Evolutionary conservation across 1,284 basidiomycete species (phyloP).

Genomic region (Rugosomyces carneus): DNA sequence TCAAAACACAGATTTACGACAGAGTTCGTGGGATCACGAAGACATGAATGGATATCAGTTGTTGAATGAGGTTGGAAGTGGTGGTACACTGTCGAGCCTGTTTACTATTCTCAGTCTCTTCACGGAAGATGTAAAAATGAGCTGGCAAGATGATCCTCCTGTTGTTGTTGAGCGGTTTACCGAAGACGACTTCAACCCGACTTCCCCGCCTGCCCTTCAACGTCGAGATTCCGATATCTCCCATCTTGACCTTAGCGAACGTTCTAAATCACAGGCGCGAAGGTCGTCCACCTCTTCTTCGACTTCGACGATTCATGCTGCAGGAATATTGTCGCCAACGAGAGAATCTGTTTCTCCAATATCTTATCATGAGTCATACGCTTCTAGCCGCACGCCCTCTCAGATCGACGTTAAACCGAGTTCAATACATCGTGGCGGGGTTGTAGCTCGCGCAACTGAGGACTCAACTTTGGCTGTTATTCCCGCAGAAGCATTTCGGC

Average conservation of each 20-base stretch:
- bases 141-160: constrained; percentile 70
- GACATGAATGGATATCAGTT: constrained; percentile 91
- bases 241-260: constrained; percentile 44
- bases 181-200: constrained; percentile 11
- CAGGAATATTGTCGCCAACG: constrained; percentile 26
- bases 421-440: constrained; percentile 53
- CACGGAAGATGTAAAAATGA: constrained; percentile 94
- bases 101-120: constrained; percentile 96
- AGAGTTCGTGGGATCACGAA: constrained; percentile 70
- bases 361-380: constrained; percentile 20
- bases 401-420: constrained; percentile 23
- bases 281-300: constrained; percentile 55
- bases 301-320: constrained; percentile 57
- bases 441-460: constrained; percentile 85
- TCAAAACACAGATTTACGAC: constrained; percentile 38
- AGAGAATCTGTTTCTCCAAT: constrained; percentile 26
- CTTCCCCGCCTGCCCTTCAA: constrained; percentile 23
- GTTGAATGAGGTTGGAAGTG: constrained; percentile 91
- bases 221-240: constrained; percentile 59
- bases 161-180: constrained; percentile 24
- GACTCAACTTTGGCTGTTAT: constrained; percentile 98
- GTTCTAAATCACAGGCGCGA: constrained; percentile 30
- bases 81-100: constrained; percentile 90
- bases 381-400: constrained; percentile 15
- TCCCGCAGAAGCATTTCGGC: constrained; percentile 92